These are phyloP conservation scores for Mycothermus thermophilus DNA, from an alignment of 495 filamentous ascomycete species.

Conservation along the genomic window DNA sequence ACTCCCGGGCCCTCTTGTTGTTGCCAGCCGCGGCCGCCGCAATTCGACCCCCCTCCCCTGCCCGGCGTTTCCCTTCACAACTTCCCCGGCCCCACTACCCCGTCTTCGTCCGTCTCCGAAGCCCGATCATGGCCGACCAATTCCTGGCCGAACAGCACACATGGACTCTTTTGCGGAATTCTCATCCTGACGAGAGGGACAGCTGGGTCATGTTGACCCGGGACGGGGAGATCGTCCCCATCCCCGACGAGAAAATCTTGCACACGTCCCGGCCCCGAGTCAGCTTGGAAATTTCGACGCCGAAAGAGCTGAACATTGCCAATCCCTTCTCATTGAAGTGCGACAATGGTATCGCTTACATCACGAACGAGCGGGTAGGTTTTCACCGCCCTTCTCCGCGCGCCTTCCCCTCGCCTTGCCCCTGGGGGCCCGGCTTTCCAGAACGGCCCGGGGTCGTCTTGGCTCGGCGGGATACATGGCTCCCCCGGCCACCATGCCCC, in stretches of 20 bases:
- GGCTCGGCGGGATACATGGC: too few species aligned
- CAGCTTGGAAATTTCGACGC: slow-evolving; percentile 30
- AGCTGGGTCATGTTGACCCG: slow-evolving; percentile 42
- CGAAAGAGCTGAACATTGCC: slow-evolving; percentile 28
- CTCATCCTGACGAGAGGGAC: slow-evolving; percentile 29
- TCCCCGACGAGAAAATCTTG: slow-evolving; percentile 34
- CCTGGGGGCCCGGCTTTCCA: not conserved
- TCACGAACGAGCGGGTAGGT: slow-evolving; percentile 82
- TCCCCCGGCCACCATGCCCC: too few species aligned
- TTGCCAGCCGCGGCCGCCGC: slow-evolving; percentile 1
- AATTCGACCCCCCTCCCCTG: slow-evolving; percentile 9
- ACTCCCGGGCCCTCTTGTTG: slow-evolving; percentile 5
- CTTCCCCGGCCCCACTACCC: slow-evolving; percentile 2
- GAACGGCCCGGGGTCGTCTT: too few species aligned
- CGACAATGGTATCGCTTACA: slow-evolving; percentile 44
- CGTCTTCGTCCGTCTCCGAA: slow-evolving; percentile 1
- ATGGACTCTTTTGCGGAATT: slow-evolving; percentile 17
- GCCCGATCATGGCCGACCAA: slow-evolving; percentile 21
- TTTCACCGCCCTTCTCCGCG: not conserved
- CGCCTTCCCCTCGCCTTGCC: not conserved
- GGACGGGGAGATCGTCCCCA: slow-evolving; percentile 35
- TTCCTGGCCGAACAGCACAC: slow-evolving; percentile 33
- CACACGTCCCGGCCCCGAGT: slow-evolving; percentile 32
- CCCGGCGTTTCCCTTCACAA: slow-evolving; percentile 13
- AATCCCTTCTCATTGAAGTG: slow-evolving; percentile 34